These are phyloP conservation scores for Dittrichia graveolens DNA, from an alignment of 129 eudicot genomes.

Conservation along the genomic window DNA sequence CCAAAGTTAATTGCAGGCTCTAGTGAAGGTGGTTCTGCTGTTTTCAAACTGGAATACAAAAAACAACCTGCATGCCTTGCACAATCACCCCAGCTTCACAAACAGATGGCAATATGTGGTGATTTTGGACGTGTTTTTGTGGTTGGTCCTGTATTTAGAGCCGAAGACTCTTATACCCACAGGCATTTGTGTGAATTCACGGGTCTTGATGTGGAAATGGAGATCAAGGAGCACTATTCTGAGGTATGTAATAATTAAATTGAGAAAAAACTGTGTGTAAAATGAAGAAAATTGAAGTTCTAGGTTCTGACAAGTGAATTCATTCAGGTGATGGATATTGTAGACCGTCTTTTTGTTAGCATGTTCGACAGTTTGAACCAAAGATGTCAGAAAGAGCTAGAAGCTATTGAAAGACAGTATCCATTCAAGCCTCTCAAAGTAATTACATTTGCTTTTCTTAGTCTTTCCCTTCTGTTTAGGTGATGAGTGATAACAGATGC, in stretches of 20 bases:
- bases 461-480: background rate
- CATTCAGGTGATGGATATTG: slow-evolving; percentile 89
- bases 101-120: slow-evolving; percentile 81
- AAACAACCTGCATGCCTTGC: slow-evolving; percentile 72
- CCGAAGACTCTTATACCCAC: slow-evolving; percentile 75
- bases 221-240: slow-evolving; percentile 74
- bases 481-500: too few relatives aligned
- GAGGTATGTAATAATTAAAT: slow-evolving; percentile 50
- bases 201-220: slow-evolving; percentile 95
- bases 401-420: slow-evolving; percentile 75
- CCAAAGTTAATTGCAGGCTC: slow-evolving; percentile 74
- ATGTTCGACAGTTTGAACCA: slow-evolving; percentile 75
- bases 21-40: slow-evolving; percentile 91
- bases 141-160: slow-evolving; percentile 79
- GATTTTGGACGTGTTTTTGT: slow-evolving; percentile 76
- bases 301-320: slow-evolving; percentile 8
- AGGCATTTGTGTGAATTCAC: slow-evolving; percentile 75
- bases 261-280: background rate
- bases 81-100: slow-evolving; percentile 80
- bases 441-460: background rate
- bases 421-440: slow-evolving; percentile 87
- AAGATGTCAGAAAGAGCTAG: slow-evolving; percentile 67
- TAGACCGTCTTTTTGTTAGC: slow-evolving; percentile 71
- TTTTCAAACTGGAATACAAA: slow-evolving; percentile 67
- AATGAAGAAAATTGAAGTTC: too few relatives aligned